phyloP scores from a whole-genome alignment of 129 eudicot genomes.

The Scalesia atractyloides region DNA sequence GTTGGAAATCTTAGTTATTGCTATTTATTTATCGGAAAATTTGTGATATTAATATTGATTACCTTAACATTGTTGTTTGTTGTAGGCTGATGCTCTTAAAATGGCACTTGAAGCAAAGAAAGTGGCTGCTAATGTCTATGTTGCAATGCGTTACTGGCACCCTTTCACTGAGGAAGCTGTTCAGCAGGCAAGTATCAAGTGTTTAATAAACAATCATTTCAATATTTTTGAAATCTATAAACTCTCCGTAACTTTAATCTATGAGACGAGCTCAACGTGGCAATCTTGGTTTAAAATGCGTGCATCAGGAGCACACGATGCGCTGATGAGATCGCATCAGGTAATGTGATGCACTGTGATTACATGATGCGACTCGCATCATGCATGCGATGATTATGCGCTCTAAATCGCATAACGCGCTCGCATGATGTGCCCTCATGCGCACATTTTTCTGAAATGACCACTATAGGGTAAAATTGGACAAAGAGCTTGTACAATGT shows the following conservation, averaged over 20 bases:
- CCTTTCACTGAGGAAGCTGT: conserved; percentile 98
- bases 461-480: no score
- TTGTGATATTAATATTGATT: not conserved
- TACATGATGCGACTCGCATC: no score
- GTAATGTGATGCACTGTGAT: no score
- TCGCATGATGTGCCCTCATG: no score
- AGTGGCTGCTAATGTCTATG: conserved; percentile 71
- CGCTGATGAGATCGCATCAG: no score
- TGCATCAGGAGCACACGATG: no score
- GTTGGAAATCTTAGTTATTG: conserved; percentile 6
- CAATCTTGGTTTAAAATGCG: not conserved
- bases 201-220: not conserved
- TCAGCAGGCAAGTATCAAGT: conserved; percentile 57
- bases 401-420: no score
- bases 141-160: conserved; percentile 95
- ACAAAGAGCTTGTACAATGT: no score
- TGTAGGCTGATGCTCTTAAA: conserved; percentile 73
- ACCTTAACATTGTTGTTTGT: conserved; percentile 8
- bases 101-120: conserved; percentile 71
- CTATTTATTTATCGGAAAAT: not conserved
- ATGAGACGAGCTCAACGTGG: not conserved
- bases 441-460: no score
- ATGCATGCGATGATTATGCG: no score
- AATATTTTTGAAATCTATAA: not conserved
- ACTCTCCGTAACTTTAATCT: not conserved